phyloP scores from a whole-genome alignment of 2,329 filamentous ascomycete species.

The Colletotrichum melonis region DNA sequence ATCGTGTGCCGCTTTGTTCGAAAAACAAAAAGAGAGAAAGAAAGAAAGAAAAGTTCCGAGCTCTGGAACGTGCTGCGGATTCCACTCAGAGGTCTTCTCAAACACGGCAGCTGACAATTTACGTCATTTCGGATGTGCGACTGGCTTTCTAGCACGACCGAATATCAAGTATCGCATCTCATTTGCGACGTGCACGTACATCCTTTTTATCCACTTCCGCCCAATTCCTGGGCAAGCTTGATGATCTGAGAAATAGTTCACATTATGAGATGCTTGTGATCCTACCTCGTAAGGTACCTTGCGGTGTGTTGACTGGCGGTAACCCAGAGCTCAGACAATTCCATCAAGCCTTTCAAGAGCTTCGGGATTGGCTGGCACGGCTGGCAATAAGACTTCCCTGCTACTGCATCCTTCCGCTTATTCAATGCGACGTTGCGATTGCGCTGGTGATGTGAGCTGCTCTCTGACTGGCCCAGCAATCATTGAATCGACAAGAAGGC shows the following conservation, averaged over 20 bases:
- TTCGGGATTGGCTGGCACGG: not conserved
- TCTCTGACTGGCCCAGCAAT: not conserved
- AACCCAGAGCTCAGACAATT: not conserved
- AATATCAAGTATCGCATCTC: not conserved
- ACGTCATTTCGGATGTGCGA: not conserved
- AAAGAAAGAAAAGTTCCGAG: too few species aligned
- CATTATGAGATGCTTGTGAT: not conserved
- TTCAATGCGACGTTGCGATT: not conserved
- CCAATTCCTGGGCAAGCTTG: not conserved
- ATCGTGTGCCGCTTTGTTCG: too few species aligned
- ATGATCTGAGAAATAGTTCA: not conserved
- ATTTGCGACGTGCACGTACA: not conserved
- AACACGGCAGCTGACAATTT: not conserved
- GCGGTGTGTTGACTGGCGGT: not conserved
- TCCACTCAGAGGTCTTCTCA: too few species aligned
- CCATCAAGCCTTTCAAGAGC: not conserved
- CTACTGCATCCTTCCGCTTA: not conserved
- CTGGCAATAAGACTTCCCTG: not conserved
- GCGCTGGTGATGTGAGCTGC: not conserved
- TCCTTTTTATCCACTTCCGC: not conserved
- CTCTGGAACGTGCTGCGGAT: not conserved
- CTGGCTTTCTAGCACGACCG: not conserved
- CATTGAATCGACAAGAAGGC: not conserved
- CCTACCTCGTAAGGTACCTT: not conserved
- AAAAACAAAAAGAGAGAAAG: too few species aligned